Conservation (phyloP, 805 yeast species). For the Phaffomyces opuntiae region DNA sequence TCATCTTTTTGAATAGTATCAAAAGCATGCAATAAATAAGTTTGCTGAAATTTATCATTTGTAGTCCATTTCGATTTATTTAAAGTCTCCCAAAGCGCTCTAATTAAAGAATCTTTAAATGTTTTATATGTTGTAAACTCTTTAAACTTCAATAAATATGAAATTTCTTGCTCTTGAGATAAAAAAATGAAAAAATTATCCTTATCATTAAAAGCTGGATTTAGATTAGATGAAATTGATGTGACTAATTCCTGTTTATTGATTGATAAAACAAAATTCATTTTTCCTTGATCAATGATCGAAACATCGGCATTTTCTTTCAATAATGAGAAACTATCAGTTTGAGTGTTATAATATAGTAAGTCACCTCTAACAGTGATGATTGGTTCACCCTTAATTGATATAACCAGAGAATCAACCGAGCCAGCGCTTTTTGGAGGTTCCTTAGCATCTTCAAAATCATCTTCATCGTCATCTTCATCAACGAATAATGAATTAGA, state of each 20-base stretch:
- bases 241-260: conserved; percentile 31
- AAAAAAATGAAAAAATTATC: conserved; percentile 61
- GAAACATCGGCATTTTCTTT: conserved; percentile 27
- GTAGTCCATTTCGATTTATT: conserved; percentile 45
- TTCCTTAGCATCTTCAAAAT: conserved; percentile 26
- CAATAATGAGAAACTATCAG: conserved; percentile 21
- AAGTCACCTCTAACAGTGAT: conserved; percentile 24
- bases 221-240: conserved; percentile 41
- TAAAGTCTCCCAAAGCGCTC: conserved; percentile 53
- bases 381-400: conserved; percentile 22
- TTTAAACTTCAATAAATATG: conserved; percentile 59
- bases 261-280: conserved; percentile 48
- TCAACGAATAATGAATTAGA: conserved; percentile 3
- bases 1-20: conserved; percentile 33
- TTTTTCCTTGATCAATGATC: conserved; percentile 41
- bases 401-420: not conserved
- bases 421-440: conserved; percentile 8
- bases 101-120: conserved; percentile 49
- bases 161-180: conserved; percentile 32
- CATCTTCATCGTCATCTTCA: conserved; percentile 24
- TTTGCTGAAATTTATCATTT: conserved; percentile 37
- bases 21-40: conserved; percentile 52
- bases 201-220: conserved; percentile 59
- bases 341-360: not conserved
- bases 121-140: conserved; percentile 31